A percentile compares a stretch with the other conserved stretches of the same genome.
Conservation (phyloP, 164 flowering plant species). For the Litsea cubeba region DNA sequence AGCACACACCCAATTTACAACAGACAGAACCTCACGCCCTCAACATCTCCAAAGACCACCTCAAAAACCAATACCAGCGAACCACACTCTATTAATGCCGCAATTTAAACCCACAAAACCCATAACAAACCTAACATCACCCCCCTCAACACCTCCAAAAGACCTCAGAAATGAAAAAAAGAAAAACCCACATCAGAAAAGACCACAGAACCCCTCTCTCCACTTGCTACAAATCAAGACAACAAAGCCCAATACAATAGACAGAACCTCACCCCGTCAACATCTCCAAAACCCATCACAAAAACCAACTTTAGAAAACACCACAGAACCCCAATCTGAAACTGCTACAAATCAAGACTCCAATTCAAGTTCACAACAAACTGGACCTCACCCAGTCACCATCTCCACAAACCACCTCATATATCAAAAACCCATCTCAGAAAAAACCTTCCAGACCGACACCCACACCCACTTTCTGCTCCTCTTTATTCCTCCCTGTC, state of each 20-base stretch:
- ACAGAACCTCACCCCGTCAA: not conserved
- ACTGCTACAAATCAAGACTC: not conserved
- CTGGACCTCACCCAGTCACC: not conserved
- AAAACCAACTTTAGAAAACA: not conserved
- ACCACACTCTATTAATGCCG: no score
- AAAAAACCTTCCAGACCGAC: not conserved
- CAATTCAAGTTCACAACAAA: not conserved
- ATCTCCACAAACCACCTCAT: not conserved
- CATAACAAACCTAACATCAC: no score
- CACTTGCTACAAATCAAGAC: not conserved
- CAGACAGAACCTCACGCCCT: not conserved
- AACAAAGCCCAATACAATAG: not conserved
- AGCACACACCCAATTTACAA: not conserved
- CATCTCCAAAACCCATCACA: not conserved
- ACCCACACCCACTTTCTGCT: not conserved
- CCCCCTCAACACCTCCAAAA: no score
- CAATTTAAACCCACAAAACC: no score
- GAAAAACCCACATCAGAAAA: not conserved
- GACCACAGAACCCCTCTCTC: not conserved
- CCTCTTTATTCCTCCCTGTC: not conserved
- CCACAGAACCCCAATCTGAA: not conserved
- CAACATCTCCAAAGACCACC: not conserved
- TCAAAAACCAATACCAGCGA: not conserved
- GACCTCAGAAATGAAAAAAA: not conserved
- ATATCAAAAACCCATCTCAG: constrained; percentile 1